These are phyloP conservation scores for Hanseniaspora osmophila DNA, from an alignment of 805 yeast species.

Conservation along the genomic window DNA sequence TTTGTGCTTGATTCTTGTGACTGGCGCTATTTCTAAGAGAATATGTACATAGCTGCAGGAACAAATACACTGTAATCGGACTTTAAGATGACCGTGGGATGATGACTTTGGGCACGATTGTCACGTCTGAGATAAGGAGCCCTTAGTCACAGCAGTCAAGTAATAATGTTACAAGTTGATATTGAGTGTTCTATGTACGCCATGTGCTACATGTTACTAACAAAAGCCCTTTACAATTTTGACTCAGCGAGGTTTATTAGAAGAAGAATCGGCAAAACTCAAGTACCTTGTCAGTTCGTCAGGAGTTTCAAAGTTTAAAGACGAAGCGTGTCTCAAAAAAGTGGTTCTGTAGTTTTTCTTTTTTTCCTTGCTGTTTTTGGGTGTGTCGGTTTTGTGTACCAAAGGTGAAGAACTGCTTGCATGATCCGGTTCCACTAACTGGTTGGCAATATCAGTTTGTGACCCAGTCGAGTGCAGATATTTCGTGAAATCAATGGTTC, in stretches of 20 bases:
- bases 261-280: constrained; percentile 12
- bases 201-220: neutral
- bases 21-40: too few species aligned
- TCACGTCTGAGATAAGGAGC: too few species aligned
- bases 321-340: neutral
- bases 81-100: too few species aligned
- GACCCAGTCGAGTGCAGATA: neutral
- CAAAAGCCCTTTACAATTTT: neutral
- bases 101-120: too few species aligned
- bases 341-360: constrained; percentile 1
- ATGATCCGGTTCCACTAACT: neutral
- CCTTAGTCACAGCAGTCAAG: too few species aligned
- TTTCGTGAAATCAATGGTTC: constrained; percentile 4
- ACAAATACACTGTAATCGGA: too few species aligned
- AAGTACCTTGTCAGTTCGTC: constrained; percentile 17
- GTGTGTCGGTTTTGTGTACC: neutral
- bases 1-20: too few species aligned
- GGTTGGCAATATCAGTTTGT: too few species aligned
- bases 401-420: neutral
- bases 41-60: too few species aligned
- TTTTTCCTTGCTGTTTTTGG: neutral
- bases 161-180: neutral
- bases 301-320: constrained; percentile 6
- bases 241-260: neutral
- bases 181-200: neutral